Evolutionary conservation across 2,329 filamentous ascomycete genomes (phyloP).

Genomic region (Colletotrichum simmondsii): DNA sequence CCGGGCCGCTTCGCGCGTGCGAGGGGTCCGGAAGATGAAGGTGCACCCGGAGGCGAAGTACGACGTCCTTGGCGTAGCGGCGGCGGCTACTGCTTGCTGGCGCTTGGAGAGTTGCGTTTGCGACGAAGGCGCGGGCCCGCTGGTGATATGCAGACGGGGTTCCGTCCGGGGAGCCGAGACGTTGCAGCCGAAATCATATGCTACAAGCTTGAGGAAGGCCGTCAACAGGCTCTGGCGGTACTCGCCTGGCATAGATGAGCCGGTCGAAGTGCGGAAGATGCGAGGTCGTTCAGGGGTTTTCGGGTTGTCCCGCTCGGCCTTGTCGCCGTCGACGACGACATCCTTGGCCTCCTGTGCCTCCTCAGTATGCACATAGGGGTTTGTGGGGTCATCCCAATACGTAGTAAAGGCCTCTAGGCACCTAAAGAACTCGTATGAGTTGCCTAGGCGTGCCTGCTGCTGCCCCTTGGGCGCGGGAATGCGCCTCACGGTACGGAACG

Average conservation of each 20-base stretch:
- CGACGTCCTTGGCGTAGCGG: conserved; percentile 51
- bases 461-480: conserved; percentile 65
- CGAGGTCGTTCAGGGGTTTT: background rate
- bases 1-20: conserved; percentile 68
- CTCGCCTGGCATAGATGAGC: conserved; percentile 68
- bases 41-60: conserved; percentile 69
- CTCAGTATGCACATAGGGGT: conserved; percentile 35
- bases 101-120: conserved; percentile 29
- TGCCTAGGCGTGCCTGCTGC: conserved; percentile 66
- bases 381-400: conserved; percentile 72
- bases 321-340: conserved; percentile 24
- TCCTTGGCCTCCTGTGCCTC: conserved; percentile 18
- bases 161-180: conserved; percentile 66
- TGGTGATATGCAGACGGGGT: conserved; percentile 66
- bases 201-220: conserved; percentile 71
- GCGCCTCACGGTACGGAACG: conserved; percentile 70
- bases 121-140: conserved; percentile 43
- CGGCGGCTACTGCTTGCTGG: background rate
- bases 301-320: conserved; percentile 28
- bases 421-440: conserved; percentile 74
- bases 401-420: conserved; percentile 68
- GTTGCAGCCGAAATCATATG: conserved; percentile 75
- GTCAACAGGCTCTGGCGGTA: conserved; percentile 66
- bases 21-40: conserved; percentile 70
- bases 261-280: conserved; percentile 56